Conservation (phyloP, 139 green algal genomes). For the Nannochloris sp. region DNA sequence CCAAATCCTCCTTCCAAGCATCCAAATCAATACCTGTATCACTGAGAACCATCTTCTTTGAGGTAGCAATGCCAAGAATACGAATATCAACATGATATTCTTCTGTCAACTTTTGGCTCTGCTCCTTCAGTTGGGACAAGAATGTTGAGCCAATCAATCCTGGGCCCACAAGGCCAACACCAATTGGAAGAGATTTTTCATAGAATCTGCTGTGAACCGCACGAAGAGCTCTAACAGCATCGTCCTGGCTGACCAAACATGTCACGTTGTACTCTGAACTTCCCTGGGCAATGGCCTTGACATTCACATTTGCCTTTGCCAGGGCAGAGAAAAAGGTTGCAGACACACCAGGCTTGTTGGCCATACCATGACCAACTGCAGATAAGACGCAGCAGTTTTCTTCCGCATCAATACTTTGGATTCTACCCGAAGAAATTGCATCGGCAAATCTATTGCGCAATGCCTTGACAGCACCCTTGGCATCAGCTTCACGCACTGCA, state of each 20-base stretch:
- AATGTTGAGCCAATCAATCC: constrained; percentile 86
- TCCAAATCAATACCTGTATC: constrained; percentile 66
- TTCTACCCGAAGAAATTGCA: constrained; percentile 57
- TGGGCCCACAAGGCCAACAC: constrained; percentile 81
- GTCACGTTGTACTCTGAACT: constrained; percentile 98
- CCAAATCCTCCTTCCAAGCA: constrained; percentile 63
- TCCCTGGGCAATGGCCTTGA: constrained; percentile 69
- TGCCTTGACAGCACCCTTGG: constrained; percentile 24
- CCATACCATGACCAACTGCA: constrained; percentile 90
- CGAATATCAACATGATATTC: constrained; percentile 84
- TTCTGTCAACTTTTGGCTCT: constrained; percentile 52
- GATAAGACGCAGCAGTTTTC: constrained; percentile 85
- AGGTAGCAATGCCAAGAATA: constrained; percentile 69
- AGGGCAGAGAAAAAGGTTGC: constrained; percentile 91
- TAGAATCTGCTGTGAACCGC: constrained; percentile 94
- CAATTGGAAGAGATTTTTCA: constrained; percentile 66
- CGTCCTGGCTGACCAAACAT: constrained; percentile 75
- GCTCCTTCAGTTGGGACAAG: constrained; percentile 74
- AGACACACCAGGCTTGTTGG: constrained; percentile 63
- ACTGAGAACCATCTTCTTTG: constrained; percentile 67
- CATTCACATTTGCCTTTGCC: constrained; percentile 89
- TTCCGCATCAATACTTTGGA: constrained; percentile 61
- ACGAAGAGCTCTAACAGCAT: constrained; percentile 54
- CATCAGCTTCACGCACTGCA: constrained; percentile 65
- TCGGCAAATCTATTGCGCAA: constrained; percentile 54